Conservation (phyloP, 73 alveolate species). For the Durusdinium trenchii region DNA sequence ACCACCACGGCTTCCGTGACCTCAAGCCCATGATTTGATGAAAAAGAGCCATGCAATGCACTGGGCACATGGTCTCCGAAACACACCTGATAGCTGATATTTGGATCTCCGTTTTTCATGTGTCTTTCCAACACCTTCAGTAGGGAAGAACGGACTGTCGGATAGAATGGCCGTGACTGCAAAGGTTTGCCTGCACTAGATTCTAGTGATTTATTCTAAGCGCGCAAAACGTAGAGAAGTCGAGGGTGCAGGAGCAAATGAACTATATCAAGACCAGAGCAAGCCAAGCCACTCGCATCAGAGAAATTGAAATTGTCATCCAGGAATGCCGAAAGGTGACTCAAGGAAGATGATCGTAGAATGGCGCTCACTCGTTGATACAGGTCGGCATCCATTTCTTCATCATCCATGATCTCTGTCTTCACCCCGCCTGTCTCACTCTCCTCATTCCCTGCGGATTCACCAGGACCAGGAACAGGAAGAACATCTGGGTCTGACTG, state of each 20-base stretch:
- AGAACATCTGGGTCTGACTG: background rate
- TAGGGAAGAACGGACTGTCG: too few relatives aligned
- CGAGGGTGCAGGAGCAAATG: too few relatives aligned
- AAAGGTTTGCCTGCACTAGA: too few relatives aligned
- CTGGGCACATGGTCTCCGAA: background rate
- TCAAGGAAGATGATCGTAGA: background rate
- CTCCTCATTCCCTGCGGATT: too few relatives aligned
- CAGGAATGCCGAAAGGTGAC: background rate
- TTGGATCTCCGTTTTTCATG: too few relatives aligned
- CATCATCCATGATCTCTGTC: background rate
- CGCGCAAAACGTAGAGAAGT: too few relatives aligned
- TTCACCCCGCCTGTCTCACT: background rate
- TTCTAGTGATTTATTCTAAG: too few relatives aligned
- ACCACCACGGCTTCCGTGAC: background rate
- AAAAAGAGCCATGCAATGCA: background rate
- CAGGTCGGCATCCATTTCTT: background rate
- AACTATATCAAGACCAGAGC: too few relatives aligned
- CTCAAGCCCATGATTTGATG: too few relatives aligned
- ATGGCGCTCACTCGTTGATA: background rate
- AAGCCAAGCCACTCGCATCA: background rate
- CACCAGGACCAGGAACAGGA: background rate
- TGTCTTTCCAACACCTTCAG: too few relatives aligned
- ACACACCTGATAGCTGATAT: too few relatives aligned
- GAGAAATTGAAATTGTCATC: background rate
- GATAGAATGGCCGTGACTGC: too few relatives aligned